Base-by-base conservation (phyloP, 2,329 filamentous ascomycete species). In the Sporothrix mexicana region DNA sequence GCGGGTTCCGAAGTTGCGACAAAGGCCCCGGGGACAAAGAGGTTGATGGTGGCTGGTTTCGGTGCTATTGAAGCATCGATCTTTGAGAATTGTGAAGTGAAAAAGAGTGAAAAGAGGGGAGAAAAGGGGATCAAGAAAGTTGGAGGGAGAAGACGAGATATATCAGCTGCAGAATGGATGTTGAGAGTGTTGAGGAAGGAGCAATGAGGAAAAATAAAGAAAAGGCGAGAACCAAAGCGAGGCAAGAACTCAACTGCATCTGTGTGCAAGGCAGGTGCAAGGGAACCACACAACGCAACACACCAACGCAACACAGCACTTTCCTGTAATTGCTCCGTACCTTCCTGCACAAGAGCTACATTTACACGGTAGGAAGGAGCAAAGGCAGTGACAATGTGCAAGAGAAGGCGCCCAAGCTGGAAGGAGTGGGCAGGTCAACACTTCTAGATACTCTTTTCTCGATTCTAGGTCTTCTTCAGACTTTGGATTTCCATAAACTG, bases 191-290 rank as follows among this genome's bases (percentile, higher is more conserved):
- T 45, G n/a, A 64, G 36, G 59, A 64, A 64, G 36, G 59, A 64
- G 59, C 59, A 30, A 25, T 43, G 62, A 66, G 45, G 62, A 25
- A 49, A 49, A 66, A 62, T 43, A 62, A 25, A 15, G 41, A 69
- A 55, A 43, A 30, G 41, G 47, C 30, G 13, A 45, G 62, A 45
- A n/a, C 7, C 59, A 64, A 45, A 17, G 36, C 36, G 41, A 64
- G 59, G 45, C 36, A 41, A 36, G 30, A 36, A 36, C 2, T 36
- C 30, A 36, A 6, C 30, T 5, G 30, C 30, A 41, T 64, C 36
- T 45, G 59, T n/a, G 59, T 64, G 59, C 53, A 30, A 57, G 23
- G 53, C 23, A 59, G 55, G 55, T 25, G 55, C 55, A 25, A 59
- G 55, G 47, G 47, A 17, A 49, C 51, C n/a, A 64, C 17, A n/a